Conservation (phyloP, 2,329 filamentous ascomycete genomes). For the Penicillium sp. region DNA sequence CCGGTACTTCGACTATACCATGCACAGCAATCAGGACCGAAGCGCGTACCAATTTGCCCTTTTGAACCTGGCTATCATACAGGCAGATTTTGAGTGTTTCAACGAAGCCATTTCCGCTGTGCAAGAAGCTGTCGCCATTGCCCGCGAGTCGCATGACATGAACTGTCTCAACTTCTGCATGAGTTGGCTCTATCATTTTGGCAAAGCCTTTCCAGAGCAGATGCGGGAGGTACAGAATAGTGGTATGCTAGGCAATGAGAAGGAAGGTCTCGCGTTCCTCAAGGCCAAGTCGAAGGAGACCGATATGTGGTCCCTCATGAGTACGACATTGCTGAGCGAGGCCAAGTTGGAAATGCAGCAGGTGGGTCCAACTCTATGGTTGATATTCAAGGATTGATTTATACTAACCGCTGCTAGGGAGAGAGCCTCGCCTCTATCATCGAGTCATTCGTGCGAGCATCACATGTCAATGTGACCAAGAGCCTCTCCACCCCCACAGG, state of each 20-base stretch:
- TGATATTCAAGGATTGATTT: not conserved
- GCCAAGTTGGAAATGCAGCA: constrained; percentile 71
- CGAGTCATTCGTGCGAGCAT: constrained; percentile 75
- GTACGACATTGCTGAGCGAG: constrained; percentile 77
- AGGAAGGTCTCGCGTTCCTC: constrained; percentile 76
- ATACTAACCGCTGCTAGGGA: constrained; percentile 41
- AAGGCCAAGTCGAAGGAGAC: constrained; percentile 80
- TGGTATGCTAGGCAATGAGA: constrained; percentile 69
- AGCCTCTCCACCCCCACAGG: constrained; percentile 69
- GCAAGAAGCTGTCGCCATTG: constrained; percentile 91
- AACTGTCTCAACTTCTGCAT: constrained; percentile 90
- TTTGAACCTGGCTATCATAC: constrained; percentile 85
- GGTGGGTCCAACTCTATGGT: constrained; percentile 49
- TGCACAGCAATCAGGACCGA: constrained; percentile 69
- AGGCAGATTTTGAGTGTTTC: constrained; percentile 91
- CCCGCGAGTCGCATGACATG: constrained; percentile 86
- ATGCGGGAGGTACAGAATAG: constrained; percentile 64
- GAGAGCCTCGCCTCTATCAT: constrained; percentile 58
- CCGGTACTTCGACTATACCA: constrained; percentile 94
- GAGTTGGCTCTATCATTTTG: constrained; percentile 93
- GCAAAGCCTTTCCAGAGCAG: constrained; percentile 74
- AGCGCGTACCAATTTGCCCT: constrained; percentile 92
- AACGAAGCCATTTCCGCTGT: constrained; percentile 87
- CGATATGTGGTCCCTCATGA: constrained; percentile 79
- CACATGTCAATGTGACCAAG: constrained; percentile 72